phyloP scores from a whole-genome alignment of 371 early-diverging fungal species.

The Lichtheimia ornata region DNA sequence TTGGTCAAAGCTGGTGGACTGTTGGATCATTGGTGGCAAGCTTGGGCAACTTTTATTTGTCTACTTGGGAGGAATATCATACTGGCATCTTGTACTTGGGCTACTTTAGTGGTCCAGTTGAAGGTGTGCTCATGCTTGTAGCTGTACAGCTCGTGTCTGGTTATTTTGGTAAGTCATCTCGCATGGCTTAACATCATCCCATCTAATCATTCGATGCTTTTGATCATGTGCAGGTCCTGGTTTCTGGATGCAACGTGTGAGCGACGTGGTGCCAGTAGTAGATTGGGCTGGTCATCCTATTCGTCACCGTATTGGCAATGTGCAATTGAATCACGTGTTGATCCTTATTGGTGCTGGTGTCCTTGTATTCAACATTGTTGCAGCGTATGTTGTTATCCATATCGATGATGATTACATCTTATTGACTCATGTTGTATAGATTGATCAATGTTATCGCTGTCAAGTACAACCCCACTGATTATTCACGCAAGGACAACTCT shows the following conservation, averaged over 20 bases:
- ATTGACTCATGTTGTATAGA: conserved; percentile 64
- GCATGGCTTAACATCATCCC: background rate
- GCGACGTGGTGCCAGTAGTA: conserved; percentile 45
- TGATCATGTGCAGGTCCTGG: conserved; percentile 75
- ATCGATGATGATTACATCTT: background rate
- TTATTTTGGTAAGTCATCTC: conserved; percentile 48
- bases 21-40: conserved; percentile 57
- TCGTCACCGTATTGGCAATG: conserved; percentile 39
- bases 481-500: conserved; percentile 45
- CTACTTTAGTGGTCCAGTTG: conserved; percentile 94
- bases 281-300: conserved; percentile 21
- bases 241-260: conserved; percentile 37
- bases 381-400: conserved; percentile 80
- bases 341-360: conserved; percentile 58
- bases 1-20: conserved; percentile 83
- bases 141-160: conserved; percentile 70
- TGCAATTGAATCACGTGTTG: conserved; percentile 66
- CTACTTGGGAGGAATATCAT: conserved; percentile 96
- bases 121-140: conserved; percentile 83
- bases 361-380: conserved; percentile 59
- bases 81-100: conserved; percentile 91
- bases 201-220: conserved; percentile 50
- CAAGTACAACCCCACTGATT: conserved; percentile 34
- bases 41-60: conserved; percentile 86
- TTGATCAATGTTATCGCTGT: conserved; percentile 35